Conservation (phyloP, 2,329 filamentous ascomycete species). For the Drechslera avenae region DNA sequence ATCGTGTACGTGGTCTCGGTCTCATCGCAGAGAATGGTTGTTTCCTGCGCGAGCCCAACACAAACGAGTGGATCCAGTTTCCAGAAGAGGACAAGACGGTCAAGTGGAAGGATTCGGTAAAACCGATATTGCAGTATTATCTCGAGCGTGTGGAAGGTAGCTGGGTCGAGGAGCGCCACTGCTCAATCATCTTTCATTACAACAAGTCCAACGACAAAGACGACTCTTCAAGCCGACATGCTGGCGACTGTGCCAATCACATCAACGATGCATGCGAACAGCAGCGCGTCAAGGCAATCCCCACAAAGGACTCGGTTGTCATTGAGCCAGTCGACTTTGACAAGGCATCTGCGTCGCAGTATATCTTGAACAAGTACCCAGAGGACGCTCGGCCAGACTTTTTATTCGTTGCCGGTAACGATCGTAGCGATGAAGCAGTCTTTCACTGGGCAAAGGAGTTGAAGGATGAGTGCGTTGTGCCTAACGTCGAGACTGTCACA, state of each 20-base stretch:
- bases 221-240: slow-evolving; percentile 75
- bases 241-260: slow-evolving; percentile 87
- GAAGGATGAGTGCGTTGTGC: slow-evolving; percentile 54
- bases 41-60: slow-evolving; percentile 74
- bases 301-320: slow-evolving; percentile 77
- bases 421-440: slow-evolving; percentile 89
- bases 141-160: slow-evolving; percentile 86
- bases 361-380: slow-evolving; percentile 64
- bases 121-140: slow-evolving; percentile 85
- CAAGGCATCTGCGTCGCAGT: slow-evolving; percentile 80
- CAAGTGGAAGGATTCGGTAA: slow-evolving; percentile 83
- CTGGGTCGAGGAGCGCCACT: slow-evolving; percentile 88
- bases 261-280: slow-evolving; percentile 92
- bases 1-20: slow-evolving; percentile 79
- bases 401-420: slow-evolving; percentile 86
- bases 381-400: slow-evolving; percentile 66
- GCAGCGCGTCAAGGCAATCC: slow-evolving; percentile 82
- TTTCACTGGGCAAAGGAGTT: slow-evolving; percentile 93
- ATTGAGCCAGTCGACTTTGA: slow-evolving; percentile 87
- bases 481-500: slow-evolving; percentile 80
- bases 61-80: slow-evolving; percentile 76
- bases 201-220: slow-evolving; percentile 75
- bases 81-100: slow-evolving; percentile 72
- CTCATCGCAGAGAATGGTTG: slow-evolving; percentile 95
- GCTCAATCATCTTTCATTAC: slow-evolving; percentile 90